Evolutionary conservation across 225 moss, liverwort and hornwort genomes (phyloP).

Genomic region (Ulota crispa): DNA sequence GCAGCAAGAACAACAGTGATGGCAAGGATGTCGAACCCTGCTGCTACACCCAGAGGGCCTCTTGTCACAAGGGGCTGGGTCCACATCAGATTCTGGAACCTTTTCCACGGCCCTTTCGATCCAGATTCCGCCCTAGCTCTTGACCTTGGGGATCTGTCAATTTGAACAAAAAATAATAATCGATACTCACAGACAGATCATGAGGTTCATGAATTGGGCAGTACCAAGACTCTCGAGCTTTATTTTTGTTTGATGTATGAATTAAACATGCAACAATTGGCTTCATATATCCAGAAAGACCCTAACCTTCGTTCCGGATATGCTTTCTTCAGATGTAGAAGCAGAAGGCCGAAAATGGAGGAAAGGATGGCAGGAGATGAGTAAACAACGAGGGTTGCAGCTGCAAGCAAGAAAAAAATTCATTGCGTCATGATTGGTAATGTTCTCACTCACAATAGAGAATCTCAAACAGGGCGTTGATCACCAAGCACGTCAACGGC

Average conservation of each 20-base stretch:
- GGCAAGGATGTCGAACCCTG: slow-evolving; percentile 37
- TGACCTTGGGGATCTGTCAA: slow-evolving; percentile 23
- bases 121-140: neutral
- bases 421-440: neutral
- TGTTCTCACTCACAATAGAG: neutral
- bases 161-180: neutral
- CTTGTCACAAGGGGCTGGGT: slow-evolving; percentile 35
- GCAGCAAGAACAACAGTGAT: slow-evolving; percentile 26
- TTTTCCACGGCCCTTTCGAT: slow-evolving; percentile 22
- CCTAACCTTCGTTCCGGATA: slow-evolving; percentile 28
- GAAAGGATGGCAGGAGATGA: slow-evolving; percentile 23
- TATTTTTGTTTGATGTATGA: neutral
- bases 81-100: slow-evolving; percentile 35
- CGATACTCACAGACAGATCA: neutral
- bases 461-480: slow-evolving; percentile 5
- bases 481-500: neutral
- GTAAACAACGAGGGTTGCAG: slow-evolving; percentile 28
- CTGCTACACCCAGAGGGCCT: slow-evolving; percentile 32
- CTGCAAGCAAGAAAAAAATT: slow-evolving; percentile 19
- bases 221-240: neutral
- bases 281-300: neutral
- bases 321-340: slow-evolving; percentile 27
- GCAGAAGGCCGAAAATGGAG: slow-evolving; percentile 30
- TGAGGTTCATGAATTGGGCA: neutral
- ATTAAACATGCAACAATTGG: neutral